phyloP scores from a whole-genome alignment of 1,139 yeast genomes.

The Hyphopichia buzzinii region DNA sequence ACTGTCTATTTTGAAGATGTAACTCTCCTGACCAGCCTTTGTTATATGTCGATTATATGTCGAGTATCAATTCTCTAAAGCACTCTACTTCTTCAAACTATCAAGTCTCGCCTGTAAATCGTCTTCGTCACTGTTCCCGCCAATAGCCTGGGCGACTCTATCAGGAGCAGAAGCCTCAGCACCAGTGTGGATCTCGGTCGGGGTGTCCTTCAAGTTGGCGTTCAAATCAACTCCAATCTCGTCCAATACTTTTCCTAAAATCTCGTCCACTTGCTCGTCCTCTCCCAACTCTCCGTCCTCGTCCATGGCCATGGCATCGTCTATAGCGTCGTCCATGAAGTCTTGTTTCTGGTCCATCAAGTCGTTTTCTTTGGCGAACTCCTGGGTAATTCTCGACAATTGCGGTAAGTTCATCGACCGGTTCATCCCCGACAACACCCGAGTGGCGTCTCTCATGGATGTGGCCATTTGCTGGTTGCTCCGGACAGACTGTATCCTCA shows the following conservation, averaged over 20 bases:
- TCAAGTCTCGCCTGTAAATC: slow-evolving; percentile 88
- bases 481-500: slow-evolving; percentile 86
- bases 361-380: slow-evolving; percentile 90
- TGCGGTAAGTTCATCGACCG: slow-evolving; percentile 88
- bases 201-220: slow-evolving; percentile 65
- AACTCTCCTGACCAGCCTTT: too few species aligned
- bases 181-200: slow-evolving; percentile 45
- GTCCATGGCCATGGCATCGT: slow-evolving; percentile 88
- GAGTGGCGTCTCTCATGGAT: slow-evolving; percentile 95
- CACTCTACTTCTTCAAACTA: slow-evolving; percentile 69
- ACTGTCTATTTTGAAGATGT: too few species aligned
- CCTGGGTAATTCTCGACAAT: slow-evolving; percentile 86
- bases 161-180: slow-evolving; percentile 23
- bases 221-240: slow-evolving; percentile 92
- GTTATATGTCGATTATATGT: too few species aligned
- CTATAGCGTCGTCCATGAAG: slow-evolving; percentile 97
- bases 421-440: slow-evolving; percentile 82
- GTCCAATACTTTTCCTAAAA: slow-evolving; percentile 86
- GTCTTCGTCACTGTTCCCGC: slow-evolving; percentile 53
- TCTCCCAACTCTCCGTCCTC: slow-evolving; percentile 64
- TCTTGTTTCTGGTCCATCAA: slow-evolving; percentile 98
- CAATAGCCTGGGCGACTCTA: slow-evolving; percentile 50
- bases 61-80: neutral
- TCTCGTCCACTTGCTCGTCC: slow-evolving; percentile 90
- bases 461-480: slow-evolving; percentile 94